Percentiles rank a stretch among this genome's conserved stretches.
These are phyloP conservation scores for Acanthamoeba triangularis DNA, from an alignment of 208 protist species.

Conservation along the genomic window DNA sequence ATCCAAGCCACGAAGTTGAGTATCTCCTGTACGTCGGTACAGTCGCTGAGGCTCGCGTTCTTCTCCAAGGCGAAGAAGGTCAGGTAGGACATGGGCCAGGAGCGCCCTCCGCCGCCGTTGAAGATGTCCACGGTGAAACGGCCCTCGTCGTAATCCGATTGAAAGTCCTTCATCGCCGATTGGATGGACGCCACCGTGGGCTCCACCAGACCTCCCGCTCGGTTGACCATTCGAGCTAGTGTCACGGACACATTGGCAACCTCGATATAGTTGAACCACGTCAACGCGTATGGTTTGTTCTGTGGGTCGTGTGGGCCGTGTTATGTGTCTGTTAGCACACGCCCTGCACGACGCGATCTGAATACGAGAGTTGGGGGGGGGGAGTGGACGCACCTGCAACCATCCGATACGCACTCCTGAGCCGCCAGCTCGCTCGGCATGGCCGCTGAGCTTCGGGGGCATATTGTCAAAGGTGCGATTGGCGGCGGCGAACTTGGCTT, in stretches of 20 bases:
- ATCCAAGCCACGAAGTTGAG: constrained; percentile 4
- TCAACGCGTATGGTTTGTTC: neutral
- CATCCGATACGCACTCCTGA: neutral
- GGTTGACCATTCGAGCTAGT: neutral
- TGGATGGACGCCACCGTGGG: neutral
- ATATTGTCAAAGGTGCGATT: neutral
- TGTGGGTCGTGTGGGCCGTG: no score
- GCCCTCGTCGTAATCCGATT: neutral
- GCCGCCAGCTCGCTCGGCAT: neutral
- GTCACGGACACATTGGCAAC: neutral
- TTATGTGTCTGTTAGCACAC: no score
- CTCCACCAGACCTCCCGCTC: neutral
- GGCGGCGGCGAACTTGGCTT: neutral
- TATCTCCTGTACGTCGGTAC: neutral
- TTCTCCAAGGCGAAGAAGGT: neutral
- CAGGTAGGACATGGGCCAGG: constrained; percentile 35
- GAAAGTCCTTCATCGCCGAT: neutral
- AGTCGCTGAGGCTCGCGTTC: neutral
- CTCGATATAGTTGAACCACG: constrained; percentile 16
- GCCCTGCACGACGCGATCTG: no score
- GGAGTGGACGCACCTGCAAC: neutral
- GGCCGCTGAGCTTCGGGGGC: neutral
- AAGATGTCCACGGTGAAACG: neutral
- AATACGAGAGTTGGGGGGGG: no score
- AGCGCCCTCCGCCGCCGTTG: neutral